These are phyloP conservation scores for Fusarium ambrosium DNA, from an alignment of 2,329 filamentous ascomycete genomes.

Conservation along the genomic window DNA sequence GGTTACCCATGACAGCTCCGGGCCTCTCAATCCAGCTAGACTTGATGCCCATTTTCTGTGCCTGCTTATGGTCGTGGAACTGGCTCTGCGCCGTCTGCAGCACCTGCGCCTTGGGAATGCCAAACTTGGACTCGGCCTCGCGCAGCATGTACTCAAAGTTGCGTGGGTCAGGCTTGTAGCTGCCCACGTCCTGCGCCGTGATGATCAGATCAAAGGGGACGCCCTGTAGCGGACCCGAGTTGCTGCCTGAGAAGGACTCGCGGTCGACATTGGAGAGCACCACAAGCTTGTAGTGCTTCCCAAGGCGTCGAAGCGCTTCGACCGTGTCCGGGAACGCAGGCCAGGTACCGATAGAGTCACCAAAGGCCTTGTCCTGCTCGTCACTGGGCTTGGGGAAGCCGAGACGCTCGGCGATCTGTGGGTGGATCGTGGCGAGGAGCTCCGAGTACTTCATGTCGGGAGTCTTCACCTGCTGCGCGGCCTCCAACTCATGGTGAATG, in stretches of 20 bases:
- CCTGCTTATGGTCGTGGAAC: constrained; percentile 77
- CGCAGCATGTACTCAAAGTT: constrained; percentile 77
- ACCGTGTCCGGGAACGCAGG: constrained; percentile 72
- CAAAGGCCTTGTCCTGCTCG: constrained; percentile 63
- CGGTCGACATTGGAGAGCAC: constrained; percentile 71
- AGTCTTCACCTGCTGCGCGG: constrained; percentile 64
- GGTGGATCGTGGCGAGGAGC: constrained; percentile 66
- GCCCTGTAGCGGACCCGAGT: constrained; percentile 61
- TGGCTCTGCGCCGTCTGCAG: constrained; percentile 78
- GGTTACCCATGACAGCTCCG: constrained; percentile 54
- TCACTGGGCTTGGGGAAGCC: constrained; percentile 52
- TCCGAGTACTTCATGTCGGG: constrained; percentile 72
- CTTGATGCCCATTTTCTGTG: constrained; percentile 69
- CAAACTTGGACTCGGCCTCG: constrained; percentile 67
- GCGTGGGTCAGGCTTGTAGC: constrained; percentile 75
- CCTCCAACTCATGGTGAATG: constrained; percentile 60
- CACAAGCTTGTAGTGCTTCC: constrained; percentile 68
- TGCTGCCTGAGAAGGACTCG: constrained; percentile 61
- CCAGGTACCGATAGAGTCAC: constrained; percentile 66
- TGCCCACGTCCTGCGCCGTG: constrained; percentile 78
- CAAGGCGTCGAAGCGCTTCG: constrained; percentile 64
- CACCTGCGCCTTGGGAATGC: constrained; percentile 66
- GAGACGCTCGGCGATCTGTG: constrained; percentile 60
- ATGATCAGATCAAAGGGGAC: constrained; percentile 71
- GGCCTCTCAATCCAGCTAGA: constrained; percentile 72